Evolutionary conservation across 495 filamentous ascomycete genomes (phyloP).

Genomic region (Evansstolkia leycettana): DNA sequence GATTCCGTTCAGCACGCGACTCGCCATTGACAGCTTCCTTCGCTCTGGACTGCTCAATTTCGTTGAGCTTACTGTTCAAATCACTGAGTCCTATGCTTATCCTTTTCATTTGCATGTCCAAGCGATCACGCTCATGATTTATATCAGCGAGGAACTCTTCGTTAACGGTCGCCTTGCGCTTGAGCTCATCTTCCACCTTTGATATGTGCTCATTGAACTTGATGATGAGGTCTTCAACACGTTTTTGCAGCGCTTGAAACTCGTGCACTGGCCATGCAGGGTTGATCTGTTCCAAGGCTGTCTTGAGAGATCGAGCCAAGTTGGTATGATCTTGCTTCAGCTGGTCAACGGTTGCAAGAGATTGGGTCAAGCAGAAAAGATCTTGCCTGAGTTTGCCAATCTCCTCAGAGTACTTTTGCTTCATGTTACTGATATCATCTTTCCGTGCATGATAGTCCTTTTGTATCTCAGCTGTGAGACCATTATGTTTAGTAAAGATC

Average conservation of each 20-base stretch:
- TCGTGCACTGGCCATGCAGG: too few relatives aligned
- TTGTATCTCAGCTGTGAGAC: neutral
- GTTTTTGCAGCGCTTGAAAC: too few relatives aligned
- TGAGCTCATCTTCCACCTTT: neutral
- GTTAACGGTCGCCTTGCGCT: slow-evolving; percentile 1
- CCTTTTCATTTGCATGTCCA: slow-evolving; percentile 4
- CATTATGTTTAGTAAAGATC: neutral
- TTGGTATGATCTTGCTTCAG: slow-evolving; percentile 1
- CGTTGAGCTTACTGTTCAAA: neutral
- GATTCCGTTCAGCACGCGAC: too few relatives aligned
- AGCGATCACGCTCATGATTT: slow-evolving; percentile 2
- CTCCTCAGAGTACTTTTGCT: too few relatives aligned
- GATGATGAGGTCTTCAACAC: neutral
- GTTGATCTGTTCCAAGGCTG: too few relatives aligned
- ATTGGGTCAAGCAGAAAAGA: too few relatives aligned
- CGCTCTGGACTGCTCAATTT: too few relatives aligned
- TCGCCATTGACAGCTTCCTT: too few relatives aligned
- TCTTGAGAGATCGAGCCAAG: slow-evolving; percentile 3
- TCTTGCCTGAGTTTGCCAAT: too few relatives aligned
- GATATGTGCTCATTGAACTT: neutral
- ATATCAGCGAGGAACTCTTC: slow-evolving; percentile 1
- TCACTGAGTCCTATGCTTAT: neutral
- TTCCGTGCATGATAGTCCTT: too few relatives aligned
- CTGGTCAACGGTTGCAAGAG: too few relatives aligned
- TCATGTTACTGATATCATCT: too few relatives aligned